These are phyloP conservation scores for Metschnikowia henanensis DNA, from an alignment of 805 yeast genomes.

Conservation along the genomic window DNA sequence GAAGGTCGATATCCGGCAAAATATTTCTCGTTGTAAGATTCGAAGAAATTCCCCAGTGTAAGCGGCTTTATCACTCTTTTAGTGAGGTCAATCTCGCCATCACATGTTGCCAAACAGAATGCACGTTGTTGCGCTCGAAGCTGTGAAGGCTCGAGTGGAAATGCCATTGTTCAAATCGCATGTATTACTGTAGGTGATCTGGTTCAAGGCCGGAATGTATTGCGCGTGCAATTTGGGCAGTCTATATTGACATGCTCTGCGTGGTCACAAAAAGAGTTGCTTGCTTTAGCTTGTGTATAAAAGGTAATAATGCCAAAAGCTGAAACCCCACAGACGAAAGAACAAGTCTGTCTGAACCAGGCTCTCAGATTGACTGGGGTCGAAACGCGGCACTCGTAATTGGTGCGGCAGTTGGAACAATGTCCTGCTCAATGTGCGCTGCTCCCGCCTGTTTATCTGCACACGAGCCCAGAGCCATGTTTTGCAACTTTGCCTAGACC, in stretches of 20 bases:
- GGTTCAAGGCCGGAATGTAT: neutral
- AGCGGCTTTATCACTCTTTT: constrained; percentile 17
- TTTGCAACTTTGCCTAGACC: no score
- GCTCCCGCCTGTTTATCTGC: no score
- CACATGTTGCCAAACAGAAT: constrained; percentile 15
- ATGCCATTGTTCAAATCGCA: constrained; percentile 14
- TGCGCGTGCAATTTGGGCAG: neutral
- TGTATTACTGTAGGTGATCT: neutral
- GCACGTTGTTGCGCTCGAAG: constrained; percentile 21
- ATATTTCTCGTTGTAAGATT: constrained; percentile 9
- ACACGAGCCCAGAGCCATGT: no score
- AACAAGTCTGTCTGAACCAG: no score
- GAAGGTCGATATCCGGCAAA: constrained; percentile 12
- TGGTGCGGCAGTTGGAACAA: no score
- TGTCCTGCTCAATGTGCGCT: no score
- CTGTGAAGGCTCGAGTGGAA: constrained; percentile 19
- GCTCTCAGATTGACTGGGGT: no score
- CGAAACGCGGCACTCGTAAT: no score
- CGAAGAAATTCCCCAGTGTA: constrained; percentile 14
- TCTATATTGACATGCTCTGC: neutral
- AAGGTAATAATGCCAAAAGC: no score
- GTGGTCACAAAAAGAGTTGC: no score
- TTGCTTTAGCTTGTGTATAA: no score
- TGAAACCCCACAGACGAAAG: no score
- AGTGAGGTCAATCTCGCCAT: constrained; percentile 13